Base-by-base conservation (phyloP, 2,329 filamentous ascomycete species). In the Cyclaneusma minus region DNA sequence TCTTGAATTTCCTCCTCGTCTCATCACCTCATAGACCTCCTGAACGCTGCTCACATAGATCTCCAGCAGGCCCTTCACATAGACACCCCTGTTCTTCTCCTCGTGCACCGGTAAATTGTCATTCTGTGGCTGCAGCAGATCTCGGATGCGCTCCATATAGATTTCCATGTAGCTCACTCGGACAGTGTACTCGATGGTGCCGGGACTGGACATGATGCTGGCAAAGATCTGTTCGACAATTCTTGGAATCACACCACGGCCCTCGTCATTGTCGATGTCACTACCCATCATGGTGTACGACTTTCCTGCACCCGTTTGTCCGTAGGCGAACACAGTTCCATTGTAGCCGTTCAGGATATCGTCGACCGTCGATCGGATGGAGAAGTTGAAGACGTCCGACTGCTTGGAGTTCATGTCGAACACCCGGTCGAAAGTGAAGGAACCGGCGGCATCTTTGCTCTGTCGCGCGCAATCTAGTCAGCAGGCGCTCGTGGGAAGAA, bases 81-180 rank as follows among this genome's bases (percentile, higher is more conserved):
- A 95, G 1, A 95, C 87, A 29, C 89, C 89, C 33, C 82, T 68
- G 48, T 78, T 89, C 65, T 94, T 93, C 55, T 95, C 89, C 47
- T 98, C 89, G 56, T 95, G 89, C n/a, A 95, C 76, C 1, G 87
- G 85, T 27, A 98, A 61, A 48, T 95, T 95, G 58, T 94, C 87
- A 54, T 95, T 93, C 33, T 85, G 79, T 7, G 89, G 89, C 13
- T 78, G 74, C 36, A 98, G 60, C 45, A 98, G 57, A 70, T 98
- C 89, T 44, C 87, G 73, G 51, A 98, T 95, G 41, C 80, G 74
- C 59, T 98, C 89, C 89, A 95, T 98, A 62, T 98, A 98, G 38
- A 98, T 95, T 56, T 98, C 89, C 85, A 98, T 94, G 56, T 95
- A 95, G 54, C 84, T 93, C 47, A 95, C 87, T 30, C 85, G 74